phyloP scores from a whole-genome alignment of 2,329 filamentous ascomycete species.

The Monilinia aucupariae region DNA sequence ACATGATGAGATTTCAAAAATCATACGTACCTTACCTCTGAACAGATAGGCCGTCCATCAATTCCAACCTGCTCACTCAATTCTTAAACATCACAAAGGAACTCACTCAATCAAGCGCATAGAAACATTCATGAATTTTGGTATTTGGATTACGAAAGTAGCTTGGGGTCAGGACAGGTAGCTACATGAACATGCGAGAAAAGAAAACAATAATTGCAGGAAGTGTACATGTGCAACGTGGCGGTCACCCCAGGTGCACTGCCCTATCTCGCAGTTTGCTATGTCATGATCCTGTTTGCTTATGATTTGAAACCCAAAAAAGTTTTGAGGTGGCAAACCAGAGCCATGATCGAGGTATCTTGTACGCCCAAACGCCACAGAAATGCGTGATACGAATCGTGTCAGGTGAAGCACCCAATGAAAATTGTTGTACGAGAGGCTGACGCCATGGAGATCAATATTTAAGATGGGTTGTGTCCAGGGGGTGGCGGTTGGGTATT shows the following conservation, averaged over 20 bases:
- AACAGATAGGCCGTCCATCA: background rate
- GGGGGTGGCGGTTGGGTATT: constrained; percentile 29
- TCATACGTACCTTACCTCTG: background rate
- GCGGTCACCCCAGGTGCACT: background rate
- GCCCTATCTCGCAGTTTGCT: constrained; percentile 1
- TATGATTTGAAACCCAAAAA: background rate
- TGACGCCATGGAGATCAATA: background rate
- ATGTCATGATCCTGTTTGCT: constrained; percentile 14
- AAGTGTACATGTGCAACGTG: background rate
- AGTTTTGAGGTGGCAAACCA: constrained; percentile 1
- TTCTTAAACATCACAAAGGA: background rate
- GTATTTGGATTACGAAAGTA: background rate
- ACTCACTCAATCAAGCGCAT: background rate
- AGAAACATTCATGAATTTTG: background rate
- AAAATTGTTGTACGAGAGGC: background rate
- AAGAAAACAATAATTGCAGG: background rate
- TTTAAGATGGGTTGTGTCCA: constrained; percentile 25
- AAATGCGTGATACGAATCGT: constrained; percentile 11
- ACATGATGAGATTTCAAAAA: no score
- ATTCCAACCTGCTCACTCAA: background rate
- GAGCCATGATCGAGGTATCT: constrained; percentile 12
- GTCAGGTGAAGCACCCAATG: background rate
- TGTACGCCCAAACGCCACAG: constrained; percentile 15
- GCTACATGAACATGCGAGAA: background rate
- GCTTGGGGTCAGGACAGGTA: background rate